phyloP scores from a whole-genome alignment of 2,329 filamentous ascomycete species.

The Diaporthe ampelina region DNA sequence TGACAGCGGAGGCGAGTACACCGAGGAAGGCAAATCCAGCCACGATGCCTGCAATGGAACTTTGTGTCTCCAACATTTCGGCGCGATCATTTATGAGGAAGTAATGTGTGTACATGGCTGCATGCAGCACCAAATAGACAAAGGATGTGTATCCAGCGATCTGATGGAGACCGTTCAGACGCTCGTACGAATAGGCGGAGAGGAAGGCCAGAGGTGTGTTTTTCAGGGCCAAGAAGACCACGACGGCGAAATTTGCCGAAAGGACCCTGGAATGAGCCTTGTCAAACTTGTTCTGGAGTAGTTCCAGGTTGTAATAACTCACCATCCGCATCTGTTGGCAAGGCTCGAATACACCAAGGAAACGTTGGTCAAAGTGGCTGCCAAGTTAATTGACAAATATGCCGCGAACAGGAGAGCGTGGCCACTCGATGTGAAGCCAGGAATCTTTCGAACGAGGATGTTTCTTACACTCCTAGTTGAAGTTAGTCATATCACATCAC shows the following conservation, averaged over 20 bases:
- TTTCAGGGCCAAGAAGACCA: constrained; percentile 69
- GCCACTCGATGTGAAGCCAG: constrained; percentile 51
- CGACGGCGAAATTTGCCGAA: constrained; percentile 61
- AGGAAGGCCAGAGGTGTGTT: constrained; percentile 70
- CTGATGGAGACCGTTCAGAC: constrained; percentile 70
- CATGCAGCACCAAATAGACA: constrained; percentile 61
- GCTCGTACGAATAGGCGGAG: constrained; percentile 69
- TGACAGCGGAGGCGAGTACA: constrained; percentile 57
- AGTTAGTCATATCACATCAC: not conserved
- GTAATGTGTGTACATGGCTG: constrained; percentile 57
- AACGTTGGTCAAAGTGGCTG: constrained; percentile 49
- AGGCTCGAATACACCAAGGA: constrained; percentile 42
- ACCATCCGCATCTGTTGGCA: constrained; percentile 52
- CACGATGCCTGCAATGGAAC: constrained; percentile 63
- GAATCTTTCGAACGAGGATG: constrained; percentile 49
- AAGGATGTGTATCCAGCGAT: constrained; percentile 66
- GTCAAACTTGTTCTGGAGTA: not conserved
- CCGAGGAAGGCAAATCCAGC: constrained; percentile 61
- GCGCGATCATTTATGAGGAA: constrained; percentile 52
- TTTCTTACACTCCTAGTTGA: constrained; percentile 46
- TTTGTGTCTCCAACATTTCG: constrained; percentile 51
- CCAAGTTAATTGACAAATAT: constrained; percentile 50
- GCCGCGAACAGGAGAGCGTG: constrained; percentile 50
- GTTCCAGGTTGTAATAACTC: constrained; percentile 33
- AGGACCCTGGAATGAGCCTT: constrained; percentile 45